Conservation (phyloP, 2,329 filamentous ascomycete genomes). For the Pseudogymnoascus sp. region DNA sequence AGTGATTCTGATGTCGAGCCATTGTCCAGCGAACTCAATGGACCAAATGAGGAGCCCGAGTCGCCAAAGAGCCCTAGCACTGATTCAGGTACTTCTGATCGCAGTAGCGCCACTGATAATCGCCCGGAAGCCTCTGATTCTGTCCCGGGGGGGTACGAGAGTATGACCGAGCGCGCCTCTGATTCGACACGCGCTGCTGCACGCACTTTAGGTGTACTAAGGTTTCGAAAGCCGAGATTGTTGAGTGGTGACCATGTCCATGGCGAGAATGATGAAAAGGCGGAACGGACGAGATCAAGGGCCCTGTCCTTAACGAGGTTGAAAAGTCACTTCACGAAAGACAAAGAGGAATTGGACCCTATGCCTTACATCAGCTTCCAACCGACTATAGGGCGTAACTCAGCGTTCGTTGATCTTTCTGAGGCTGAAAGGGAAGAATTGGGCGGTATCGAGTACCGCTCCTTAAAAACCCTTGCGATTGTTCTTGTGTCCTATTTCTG, state of each 20-base stretch:
- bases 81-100: background rate
- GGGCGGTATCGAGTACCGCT: constrained; percentile 92
- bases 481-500: constrained; percentile 75
- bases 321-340: constrained; percentile 25
- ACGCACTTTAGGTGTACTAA: constrained; percentile 25
- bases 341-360: constrained; percentile 41
- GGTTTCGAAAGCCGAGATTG: constrained; percentile 36
- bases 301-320: constrained; percentile 48
- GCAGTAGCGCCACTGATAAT: background rate
- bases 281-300: constrained; percentile 12
- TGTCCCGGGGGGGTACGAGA: constrained; percentile 15
- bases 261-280: constrained; percentile 26
- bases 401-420: constrained; percentile 77
- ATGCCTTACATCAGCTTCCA: constrained; percentile 93
- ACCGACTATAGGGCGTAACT: constrained; percentile 87
- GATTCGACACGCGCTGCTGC: constrained; percentile 20
- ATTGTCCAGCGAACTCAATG: background rate
- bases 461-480: constrained; percentile 73
- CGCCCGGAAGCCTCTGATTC: background rate
- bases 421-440: constrained; percentile 91
- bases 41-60: background rate
- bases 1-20: constrained; percentile 6
- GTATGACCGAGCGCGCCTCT: constrained; percentile 22
- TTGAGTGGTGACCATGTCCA: constrained; percentile 27
- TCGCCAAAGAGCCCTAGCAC: constrained; percentile 2